These are phyloP conservation scores for Erigeron philadelphicus DNA, from an alignment of 140 eudicot genomes.

Conservation along the genomic window DNA sequence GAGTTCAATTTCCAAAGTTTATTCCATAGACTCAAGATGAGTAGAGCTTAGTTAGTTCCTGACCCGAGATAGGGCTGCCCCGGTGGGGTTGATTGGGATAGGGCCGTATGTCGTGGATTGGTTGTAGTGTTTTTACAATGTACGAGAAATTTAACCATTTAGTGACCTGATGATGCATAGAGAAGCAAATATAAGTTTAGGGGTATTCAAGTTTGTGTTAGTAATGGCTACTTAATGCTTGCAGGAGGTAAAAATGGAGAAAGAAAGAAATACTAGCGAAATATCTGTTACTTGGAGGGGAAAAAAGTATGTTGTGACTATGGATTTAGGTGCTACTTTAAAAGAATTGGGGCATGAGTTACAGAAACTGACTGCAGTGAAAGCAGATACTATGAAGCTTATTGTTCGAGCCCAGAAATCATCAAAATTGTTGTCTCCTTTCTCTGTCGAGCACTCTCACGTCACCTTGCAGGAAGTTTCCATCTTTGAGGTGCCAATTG, in stretches of 20 bases:
- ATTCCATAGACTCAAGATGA: too few species aligned
- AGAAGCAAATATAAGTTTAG: background rate
- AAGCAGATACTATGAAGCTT: constrained; percentile 67
- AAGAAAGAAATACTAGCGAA: constrained; percentile 29
- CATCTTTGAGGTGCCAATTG: constrained; percentile 45
- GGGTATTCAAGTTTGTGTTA: constrained; percentile 23
- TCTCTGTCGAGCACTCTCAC: constrained; percentile 60
- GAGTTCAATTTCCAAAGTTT: too few species aligned
- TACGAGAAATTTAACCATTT: background rate
- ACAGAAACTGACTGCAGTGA: constrained; percentile 66
- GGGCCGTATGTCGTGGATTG: too few species aligned
- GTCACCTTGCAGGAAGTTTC: constrained; percentile 48
- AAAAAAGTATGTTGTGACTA: constrained; percentile 43
- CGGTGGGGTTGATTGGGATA: too few species aligned
- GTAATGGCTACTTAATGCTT: constrained; percentile 14
- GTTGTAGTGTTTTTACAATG: background rate
- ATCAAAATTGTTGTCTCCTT: constrained; percentile 61
- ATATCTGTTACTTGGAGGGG: constrained; percentile 73
- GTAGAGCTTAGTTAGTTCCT: too few species aligned
- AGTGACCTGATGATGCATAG: background rate
- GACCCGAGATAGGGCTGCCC: too few species aligned
- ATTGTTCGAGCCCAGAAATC: constrained; percentile 59
- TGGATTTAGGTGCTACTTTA: constrained; percentile 46
- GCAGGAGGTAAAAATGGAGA: constrained; percentile 40
- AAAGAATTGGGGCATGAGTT: constrained; percentile 65